Base-by-base conservation (phyloP, 805 yeast genomes). In the Saturnispora bothae region DNA sequence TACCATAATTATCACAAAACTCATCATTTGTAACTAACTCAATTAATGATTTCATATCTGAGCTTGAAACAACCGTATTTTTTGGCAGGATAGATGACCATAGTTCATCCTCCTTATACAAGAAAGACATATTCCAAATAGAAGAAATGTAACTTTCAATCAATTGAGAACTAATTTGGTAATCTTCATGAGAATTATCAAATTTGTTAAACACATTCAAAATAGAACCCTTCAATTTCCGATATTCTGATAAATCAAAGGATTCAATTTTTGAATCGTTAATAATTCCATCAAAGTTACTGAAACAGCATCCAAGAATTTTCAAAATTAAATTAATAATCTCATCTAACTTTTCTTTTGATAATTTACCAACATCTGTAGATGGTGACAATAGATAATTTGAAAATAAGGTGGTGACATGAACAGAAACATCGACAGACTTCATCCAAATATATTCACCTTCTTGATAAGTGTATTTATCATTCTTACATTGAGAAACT, bases 111-210 rank as follows among this genome's bases (percentile, higher is more conserved):
- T 63, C 64, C 40, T 66, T 72, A 61, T 71, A 81, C 20, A 72
- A 57, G 45, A 66, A 81, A 1, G 89, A 79, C 17, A 71, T 63
- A 1, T 59, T 52, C 71, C 83, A 79, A 2, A 85, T 48, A 1
- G 67, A 55, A 4, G 64, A 53, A 2, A 79, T 52, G 32, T 75
- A 65, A 9, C 58, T 59, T 9, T 64, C 63, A 10, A 78, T 48
- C 16, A 65, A 52, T 1, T 48, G 47, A 13, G 36, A 33, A 4
- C 47, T 29, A 15, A 43, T 29, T 3, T 34, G 20, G 16, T 22
- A 35, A 1, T 2, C 10, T 15, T n/a, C 19, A 10, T 31, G 12
- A 3, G 35, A 17, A 13, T 32, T 20, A 29, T 34, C 45, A 13
- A 73, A 53, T 20, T 55, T 51, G 1, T 71, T 65, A 5, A 76